Base-by-base conservation (phyloP, 2,329 filamentous ascomycete genomes). In the Xylariaceae sp. region DNA sequence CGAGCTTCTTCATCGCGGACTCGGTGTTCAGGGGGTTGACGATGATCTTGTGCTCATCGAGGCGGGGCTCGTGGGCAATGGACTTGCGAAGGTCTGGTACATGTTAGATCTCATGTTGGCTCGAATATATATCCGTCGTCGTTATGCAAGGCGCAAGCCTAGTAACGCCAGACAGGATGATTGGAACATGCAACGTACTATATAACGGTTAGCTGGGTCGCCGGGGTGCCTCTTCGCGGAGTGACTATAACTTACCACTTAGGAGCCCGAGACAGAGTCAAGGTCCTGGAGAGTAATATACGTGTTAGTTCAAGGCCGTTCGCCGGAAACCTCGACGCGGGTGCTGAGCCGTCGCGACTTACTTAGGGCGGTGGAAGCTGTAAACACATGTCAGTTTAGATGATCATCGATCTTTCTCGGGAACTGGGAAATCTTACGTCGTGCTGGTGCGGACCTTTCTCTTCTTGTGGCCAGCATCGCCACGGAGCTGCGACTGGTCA, bases 1-100 rank as follows among this genome's bases (percentile, higher is more conserved):
- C 92, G 60, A 98, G 96, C 85, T 96, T 96, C 88, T 98, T 98
- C 90, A 98, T 97, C 64, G 94, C 92, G 65, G 85, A 92, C 85
- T 98, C 92, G 47, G 92, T 98, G 84, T 98, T 98, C 66, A 98
- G 81, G 56, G 92, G 92, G 82, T 96, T 88, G 65, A 97, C 77
- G 69, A 98, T 85, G 68, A 97, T 78, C 83, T 94, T 96, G 81
- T 89, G 86, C 74, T 90, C 86, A 74, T 98, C 92, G 63, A 98
- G 86, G 60, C 88, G 85, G 59, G 89, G 84, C 66, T 80, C 78
- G 69, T 90, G 84, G 61, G 86, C 83, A 67, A 98, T 81, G 56
- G 88, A 89, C 79, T 92, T 94, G 76, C 90, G 88, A 57, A 87
- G 89, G 80, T 94, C 97, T 76, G 5, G 9, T 11, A 12, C 9